phyloP scores from a whole-genome alignment of 2,329 filamentous ascomycete species.

The Aspergillus viridinutans region DNA sequence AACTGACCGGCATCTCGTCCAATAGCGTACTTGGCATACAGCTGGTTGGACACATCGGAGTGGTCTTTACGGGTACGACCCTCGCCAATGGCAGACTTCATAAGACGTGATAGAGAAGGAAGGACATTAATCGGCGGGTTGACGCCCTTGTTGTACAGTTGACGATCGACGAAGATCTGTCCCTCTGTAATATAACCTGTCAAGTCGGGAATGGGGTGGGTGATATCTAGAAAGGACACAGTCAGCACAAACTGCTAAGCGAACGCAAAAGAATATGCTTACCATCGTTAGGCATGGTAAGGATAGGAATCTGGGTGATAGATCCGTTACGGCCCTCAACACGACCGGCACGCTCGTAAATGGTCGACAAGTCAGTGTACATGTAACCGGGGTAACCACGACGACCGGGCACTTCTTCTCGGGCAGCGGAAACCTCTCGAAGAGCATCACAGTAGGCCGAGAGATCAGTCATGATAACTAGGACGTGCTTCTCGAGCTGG shows the following conservation, averaged over 20 bases:
- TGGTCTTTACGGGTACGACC: slow-evolving; percentile 95
- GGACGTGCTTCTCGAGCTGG: slow-evolving; percentile 98
- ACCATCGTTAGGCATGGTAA: slow-evolving; percentile 99
- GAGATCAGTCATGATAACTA: slow-evolving; percentile 97
- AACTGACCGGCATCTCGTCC: slow-evolving; percentile 74
- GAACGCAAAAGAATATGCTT: slow-evolving; percentile 2
- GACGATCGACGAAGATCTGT: slow-evolving; percentile 95
- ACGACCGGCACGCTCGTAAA: slow-evolving; percentile 98
- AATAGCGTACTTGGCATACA: slow-evolving; percentile 99
- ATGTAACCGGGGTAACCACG: slow-evolving; percentile 99
- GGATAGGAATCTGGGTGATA: slow-evolving; percentile 97
- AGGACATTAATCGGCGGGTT: slow-evolving; percentile 99
- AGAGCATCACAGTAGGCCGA: slow-evolving; percentile 98
- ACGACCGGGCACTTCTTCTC: slow-evolving; percentile 98
- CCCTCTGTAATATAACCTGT: slow-evolving; percentile 99
- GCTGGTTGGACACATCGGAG: slow-evolving; percentile 97
- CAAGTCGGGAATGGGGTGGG: slow-evolving; percentile 96
- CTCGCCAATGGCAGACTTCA: slow-evolving; percentile 99
- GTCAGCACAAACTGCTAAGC: background rate
- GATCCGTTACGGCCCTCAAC: slow-evolving; percentile 95
- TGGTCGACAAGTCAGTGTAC: slow-evolving; percentile 99
- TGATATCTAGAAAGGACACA: slow-evolving; percentile 64
- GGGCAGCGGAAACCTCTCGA: slow-evolving; percentile 94
- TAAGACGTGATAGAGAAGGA: slow-evolving; percentile 94
- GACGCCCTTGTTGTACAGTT: slow-evolving; percentile 91